Evolutionary conservation across 2,329 filamentous ascomycete genomes (phyloP), one percentile per base, ranked within the genome.

Genomic region (Cladosporium sp.): DNA sequence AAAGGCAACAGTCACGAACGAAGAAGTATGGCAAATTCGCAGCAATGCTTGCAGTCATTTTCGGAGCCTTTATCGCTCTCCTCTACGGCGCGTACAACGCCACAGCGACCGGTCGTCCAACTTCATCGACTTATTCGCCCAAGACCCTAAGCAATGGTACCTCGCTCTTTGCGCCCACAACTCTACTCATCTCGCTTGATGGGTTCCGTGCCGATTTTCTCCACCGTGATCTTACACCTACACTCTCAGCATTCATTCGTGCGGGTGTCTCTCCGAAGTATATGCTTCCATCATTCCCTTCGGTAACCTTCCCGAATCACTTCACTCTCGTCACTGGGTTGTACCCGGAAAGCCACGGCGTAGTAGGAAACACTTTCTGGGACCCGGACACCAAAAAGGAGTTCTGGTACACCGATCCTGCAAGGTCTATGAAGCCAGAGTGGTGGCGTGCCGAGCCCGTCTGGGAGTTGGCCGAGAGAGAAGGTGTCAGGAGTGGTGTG

Each of bases 391-490:
- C 92, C 11, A 63, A 88, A 67, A 86, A 88, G 61, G 88, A 95
- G 64, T 99, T 99, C 76, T 91, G 86, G 69, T 96, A 96, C 69
- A 96, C 90, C 0, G 84, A 95, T 67, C 85, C 89, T 0, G 72
- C 78, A 1, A 82, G 84, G 58, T 94, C 90, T 64, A 83, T 96
- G 74, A 85, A 93, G 64, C 80, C 89, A 1, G 90, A 93, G 71
- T 99, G 94, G 93, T 99, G 94, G 93, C 86, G 84, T 40, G 94
- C 92, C 3, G 92, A 97, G 72, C 94, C 94, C 0, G 80, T 99
- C 30, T 99, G 94, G 94, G 88, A 88, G 25, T 95, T 93, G 1
- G 93, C 93, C 5, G 94, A 97, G 76, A 84, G 84, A 59, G 88
- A 91, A 65, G 88, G 88, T 5, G 80, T 95, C 34, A 84, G 84